Conservation (phyloP, 2,329 filamentous ascomycete species). For the Fusarium illudens region DNA sequence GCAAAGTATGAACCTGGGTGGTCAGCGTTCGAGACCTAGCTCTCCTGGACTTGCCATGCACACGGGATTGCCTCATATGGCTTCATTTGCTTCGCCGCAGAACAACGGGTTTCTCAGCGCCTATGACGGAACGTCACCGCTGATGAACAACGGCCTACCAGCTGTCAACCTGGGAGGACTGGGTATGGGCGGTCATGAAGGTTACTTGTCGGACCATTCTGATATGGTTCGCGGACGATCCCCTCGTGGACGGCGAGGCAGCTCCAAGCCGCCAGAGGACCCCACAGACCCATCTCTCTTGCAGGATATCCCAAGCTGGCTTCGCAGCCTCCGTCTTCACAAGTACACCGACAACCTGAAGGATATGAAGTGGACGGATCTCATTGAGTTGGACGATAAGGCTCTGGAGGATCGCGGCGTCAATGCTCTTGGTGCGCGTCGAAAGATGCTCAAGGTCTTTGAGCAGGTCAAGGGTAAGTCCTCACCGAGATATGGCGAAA, state of each 20-base stretch:
- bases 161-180: slow-evolving; percentile 77
- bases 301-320: slow-evolving; percentile 95
- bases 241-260: slow-evolving; percentile 89
- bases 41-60: slow-evolving; percentile 90
- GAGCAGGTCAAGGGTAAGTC: slow-evolving; percentile 84
- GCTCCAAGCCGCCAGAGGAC: slow-evolving; percentile 97
- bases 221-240: slow-evolving; percentile 91
- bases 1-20: slow-evolving; percentile 66
- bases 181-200: slow-evolving; percentile 75
- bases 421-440: slow-evolving; percentile 90
- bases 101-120: slow-evolving; percentile 94
- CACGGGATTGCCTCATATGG: slow-evolving; percentile 67
- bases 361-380: slow-evolving; percentile 94
- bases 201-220: slow-evolving; percentile 92
- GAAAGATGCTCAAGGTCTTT: slow-evolving; percentile 99
- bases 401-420: slow-evolving; percentile 92
- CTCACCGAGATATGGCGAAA: neutral
- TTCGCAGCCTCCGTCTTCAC: slow-evolving; percentile 91
- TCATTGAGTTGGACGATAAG: slow-evolving; percentile 91
- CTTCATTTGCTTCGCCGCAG: slow-evolving; percentile 84
- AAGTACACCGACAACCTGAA: slow-evolving; percentile 99
- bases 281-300: slow-evolving; percentile 90
- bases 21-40: slow-evolving; percentile 83
- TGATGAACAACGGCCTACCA: slow-evolving; percentile 75
- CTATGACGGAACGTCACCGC: slow-evolving; percentile 78